Evolutionary conservation across 2,329 filamentous ascomycete genomes (phyloP).

Genomic region (Trichoderma sp.): DNA sequence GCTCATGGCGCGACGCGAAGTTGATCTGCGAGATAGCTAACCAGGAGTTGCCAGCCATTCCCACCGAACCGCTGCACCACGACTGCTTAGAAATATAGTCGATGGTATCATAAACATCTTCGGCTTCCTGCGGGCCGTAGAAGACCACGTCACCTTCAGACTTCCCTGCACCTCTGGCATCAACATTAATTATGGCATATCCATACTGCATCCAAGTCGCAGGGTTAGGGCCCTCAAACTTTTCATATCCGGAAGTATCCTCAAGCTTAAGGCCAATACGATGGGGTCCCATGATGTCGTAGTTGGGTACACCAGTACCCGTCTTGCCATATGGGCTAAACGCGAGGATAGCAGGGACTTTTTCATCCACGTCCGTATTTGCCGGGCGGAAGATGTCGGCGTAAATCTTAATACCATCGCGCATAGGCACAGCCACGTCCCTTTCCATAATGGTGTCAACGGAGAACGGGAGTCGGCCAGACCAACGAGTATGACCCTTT

Average conservation of each 20-base stretch:
- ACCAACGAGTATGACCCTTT: background rate
- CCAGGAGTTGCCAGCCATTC: constrained; percentile 31
- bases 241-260: constrained; percentile 29
- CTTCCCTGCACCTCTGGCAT: constrained; percentile 32
- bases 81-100: constrained; percentile 28
- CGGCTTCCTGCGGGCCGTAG: constrained; percentile 29
- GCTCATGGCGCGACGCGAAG: background rate
- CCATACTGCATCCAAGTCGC: constrained; percentile 33
- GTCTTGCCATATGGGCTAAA: constrained; percentile 51
- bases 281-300: constrained; percentile 39
- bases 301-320: constrained; percentile 41
- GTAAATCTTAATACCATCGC: constrained; percentile 43
- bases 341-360: constrained; percentile 45
- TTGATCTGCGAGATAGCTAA: background rate
- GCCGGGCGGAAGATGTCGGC: constrained; percentile 46
- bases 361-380: constrained; percentile 27
- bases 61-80: constrained; percentile 34
- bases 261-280: constrained; percentile 38
- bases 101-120: constrained; percentile 30
- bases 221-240: constrained; percentile 35
- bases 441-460: background rate
- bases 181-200: constrained; percentile 34
- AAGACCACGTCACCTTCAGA: constrained; percentile 31
- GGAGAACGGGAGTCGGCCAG: background rate
- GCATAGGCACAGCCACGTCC: background rate